Percentiles rank a stretch among this genome's conserved stretches.
Evolutionary conservation across 352 stramenopile genomes (phyloP).

Genomic region (Pseudoperonospora humuli): DNA sequence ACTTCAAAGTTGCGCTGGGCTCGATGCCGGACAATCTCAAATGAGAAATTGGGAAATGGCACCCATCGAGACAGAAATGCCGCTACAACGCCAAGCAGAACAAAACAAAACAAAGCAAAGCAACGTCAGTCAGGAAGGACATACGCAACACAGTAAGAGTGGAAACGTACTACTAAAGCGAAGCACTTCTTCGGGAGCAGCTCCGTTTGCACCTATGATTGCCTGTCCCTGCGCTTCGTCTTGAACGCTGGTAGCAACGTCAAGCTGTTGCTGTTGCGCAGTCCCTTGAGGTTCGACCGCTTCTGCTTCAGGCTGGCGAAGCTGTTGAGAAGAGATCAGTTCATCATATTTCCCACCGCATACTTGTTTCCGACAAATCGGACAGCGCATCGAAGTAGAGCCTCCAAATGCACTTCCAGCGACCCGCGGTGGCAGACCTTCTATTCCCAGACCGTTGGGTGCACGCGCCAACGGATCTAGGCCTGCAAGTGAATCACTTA

Average conservation of each 20-base stretch:
- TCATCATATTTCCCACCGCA: slow-evolving; percentile 30
- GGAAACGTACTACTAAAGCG: slow-evolving; percentile 66
- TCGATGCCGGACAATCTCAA: slow-evolving; percentile 64
- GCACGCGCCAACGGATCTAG: slow-evolving; percentile 23
- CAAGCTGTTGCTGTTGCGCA: slow-evolving; percentile 2
- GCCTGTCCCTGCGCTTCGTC: slow-evolving; percentile 6
- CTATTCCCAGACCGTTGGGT: slow-evolving; percentile 29
- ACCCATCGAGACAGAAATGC: slow-evolving; percentile 64
- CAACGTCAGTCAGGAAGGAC: slow-evolving; percentile 7
- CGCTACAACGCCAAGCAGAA: slow-evolving; percentile 26
- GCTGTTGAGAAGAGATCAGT: background rate
- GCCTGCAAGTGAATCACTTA: slow-evolving; percentile 46
- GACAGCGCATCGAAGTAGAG: slow-evolving; percentile 40
- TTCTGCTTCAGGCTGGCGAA: slow-evolving; percentile 14
- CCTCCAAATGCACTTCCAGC: slow-evolving; percentile 1
- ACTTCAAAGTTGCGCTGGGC: slow-evolving; percentile 32
- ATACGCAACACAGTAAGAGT: background rate
- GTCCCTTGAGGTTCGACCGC: slow-evolving; percentile 1
- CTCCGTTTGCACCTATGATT: slow-evolving; percentile 2
- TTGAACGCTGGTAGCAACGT: slow-evolving; percentile 4
- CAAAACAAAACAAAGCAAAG: slow-evolving; percentile 8
- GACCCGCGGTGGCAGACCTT: slow-evolving; percentile 8
- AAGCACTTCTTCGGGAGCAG: slow-evolving; percentile 45
- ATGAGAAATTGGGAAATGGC: slow-evolving; percentile 64
- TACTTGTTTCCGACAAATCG: slow-evolving; percentile 57